phyloP scores from a whole-genome alignment of 2,329 filamentous ascomycete genomes.

The Dactylellina sp. region DNA sequence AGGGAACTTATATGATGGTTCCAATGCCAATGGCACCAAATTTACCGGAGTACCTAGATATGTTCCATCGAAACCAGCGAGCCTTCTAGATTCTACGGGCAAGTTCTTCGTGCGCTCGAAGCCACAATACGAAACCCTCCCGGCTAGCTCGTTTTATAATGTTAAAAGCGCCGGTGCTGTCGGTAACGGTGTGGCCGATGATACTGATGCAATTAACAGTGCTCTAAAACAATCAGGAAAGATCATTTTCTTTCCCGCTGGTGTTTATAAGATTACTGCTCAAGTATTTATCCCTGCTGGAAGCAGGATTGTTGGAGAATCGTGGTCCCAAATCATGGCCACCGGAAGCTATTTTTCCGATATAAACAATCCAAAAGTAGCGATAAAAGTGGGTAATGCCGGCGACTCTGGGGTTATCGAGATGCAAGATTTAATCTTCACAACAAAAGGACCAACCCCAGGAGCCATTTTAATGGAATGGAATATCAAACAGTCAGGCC shows the following conservation, averaged over 20 bases:
- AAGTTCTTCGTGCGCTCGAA: conserved; percentile 78
- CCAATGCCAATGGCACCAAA: conserved; percentile 72
- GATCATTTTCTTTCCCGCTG: conserved; percentile 64
- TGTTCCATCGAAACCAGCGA: conserved; percentile 63
- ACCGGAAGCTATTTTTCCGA: conserved; percentile 57
- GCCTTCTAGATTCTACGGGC: conserved; percentile 21
- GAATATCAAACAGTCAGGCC: conserved; percentile 70
- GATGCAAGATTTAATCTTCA: conserved; percentile 78
- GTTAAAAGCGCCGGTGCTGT: conserved; percentile 76
- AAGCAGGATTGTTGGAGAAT: conserved; percentile 63
- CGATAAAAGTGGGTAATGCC: conserved; percentile 68
- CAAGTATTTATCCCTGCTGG: conserved; percentile 67
- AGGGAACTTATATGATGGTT: conserved; percentile 74
- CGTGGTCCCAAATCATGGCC: conserved; percentile 62
- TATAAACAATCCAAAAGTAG: conserved; percentile 44
- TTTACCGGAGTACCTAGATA: conserved; percentile 76
- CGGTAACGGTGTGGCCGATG: conserved; percentile 87
- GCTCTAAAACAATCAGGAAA: conserved; percentile 73
- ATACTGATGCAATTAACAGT: conserved; percentile 88
- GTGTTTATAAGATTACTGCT: conserved; percentile 68
- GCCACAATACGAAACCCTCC: conserved; percentile 81
- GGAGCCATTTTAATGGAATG: conserved; percentile 79
- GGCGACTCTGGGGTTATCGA: conserved; percentile 76
- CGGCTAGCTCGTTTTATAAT: conserved; percentile 71
- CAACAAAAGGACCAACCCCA: conserved; percentile 73